Base-by-base conservation (phyloP, 352 stramenopile genomes). In the Phytophthora tentaculata region DNA sequence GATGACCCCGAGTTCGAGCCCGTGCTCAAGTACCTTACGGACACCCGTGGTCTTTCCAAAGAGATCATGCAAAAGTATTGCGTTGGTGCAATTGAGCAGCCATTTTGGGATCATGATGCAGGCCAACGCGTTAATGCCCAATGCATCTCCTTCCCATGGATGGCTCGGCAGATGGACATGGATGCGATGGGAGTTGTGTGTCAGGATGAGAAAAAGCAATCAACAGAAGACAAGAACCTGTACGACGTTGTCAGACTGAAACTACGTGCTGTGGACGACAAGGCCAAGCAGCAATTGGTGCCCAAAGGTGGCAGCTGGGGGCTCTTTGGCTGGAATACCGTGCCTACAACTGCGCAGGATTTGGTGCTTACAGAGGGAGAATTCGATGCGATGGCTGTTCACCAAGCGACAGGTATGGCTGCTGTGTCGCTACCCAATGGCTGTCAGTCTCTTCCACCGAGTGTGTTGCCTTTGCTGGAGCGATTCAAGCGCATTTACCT, bases 291-390 rank as follows among this genome's bases (percentile, higher is more conserved):
- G 70, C 84, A 90, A 2, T 73, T 97, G 49, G 81, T 97, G 3
- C 93, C 93, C 1, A 90, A 96, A 14, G 97, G 97, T 23, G 97
- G 97, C 28, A 97, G 94, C 57, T 99, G 96, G 91, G 98, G 98
- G 0, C 83, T 99, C 20, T 99, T 99, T 81, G 98, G 98, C n/a
- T 99, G 95, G 90, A 98, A 99, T 77, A 99, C 96, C 0, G 84
- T 99, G 23, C 86, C 92, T 16, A 64, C 80, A 10, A 66, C 94
- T 39, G 89, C 87, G 0, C 89, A 90, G 2, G 82, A 97, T 71
- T 80, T 99, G 32, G 94, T 99, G 28, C 64, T 99, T 26, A 99
- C 98, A 0, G 97, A 99, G 77, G 97, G 97, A 26, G 97, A 99
- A 74, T 98, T 97, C 58, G 95, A 98, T 64, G 97, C 96, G 41